Evolutionary conservation across 768 basidiomycete genomes (phyloP).

Genomic region (Kwoniella mangroviensis): DNA sequence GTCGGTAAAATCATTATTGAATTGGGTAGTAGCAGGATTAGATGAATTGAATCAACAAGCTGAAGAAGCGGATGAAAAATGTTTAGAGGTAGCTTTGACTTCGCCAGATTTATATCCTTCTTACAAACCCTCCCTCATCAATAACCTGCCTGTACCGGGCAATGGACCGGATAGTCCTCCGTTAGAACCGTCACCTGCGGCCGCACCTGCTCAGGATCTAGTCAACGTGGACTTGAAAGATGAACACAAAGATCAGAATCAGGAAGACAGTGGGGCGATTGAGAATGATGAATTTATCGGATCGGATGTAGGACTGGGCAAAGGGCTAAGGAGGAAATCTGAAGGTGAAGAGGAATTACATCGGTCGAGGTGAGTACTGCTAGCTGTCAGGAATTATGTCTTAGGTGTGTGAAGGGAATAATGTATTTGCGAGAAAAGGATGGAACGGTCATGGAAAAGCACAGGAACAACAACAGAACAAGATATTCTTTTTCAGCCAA

Average conservation of each 20-base stretch:
- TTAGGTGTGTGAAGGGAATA: neutral
- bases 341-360: constrained; percentile 34
- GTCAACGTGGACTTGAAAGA: constrained; percentile 6
- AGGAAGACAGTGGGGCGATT: constrained; percentile 3
- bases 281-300: constrained; percentile 14
- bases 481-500: too few species aligned
- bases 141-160: constrained; percentile 21
- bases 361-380: constrained; percentile 36
- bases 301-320: constrained; percentile 28
- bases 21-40: constrained; percentile 55
- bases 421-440: neutral
- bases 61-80: constrained; percentile 34
- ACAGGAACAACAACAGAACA: too few species aligned
- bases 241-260: constrained; percentile 10
- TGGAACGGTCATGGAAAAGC: too few species aligned
- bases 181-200: constrained; percentile 32
- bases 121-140: constrained; percentile 17
- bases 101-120: constrained; percentile 33
- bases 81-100: constrained; percentile 22
- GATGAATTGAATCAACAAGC: constrained; percentile 54
- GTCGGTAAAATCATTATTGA: constrained; percentile 44
- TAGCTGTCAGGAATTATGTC: neutral
- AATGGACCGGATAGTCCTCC: constrained; percentile 37
- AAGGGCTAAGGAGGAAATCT: constrained; percentile 27
- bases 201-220: constrained; percentile 1